Percentiles rank a stretch among this genome's conserved stretches.
phyloP scores from a whole-genome alignment of 257 asterid species.

The Ophiorrhiza pumila region DNA sequence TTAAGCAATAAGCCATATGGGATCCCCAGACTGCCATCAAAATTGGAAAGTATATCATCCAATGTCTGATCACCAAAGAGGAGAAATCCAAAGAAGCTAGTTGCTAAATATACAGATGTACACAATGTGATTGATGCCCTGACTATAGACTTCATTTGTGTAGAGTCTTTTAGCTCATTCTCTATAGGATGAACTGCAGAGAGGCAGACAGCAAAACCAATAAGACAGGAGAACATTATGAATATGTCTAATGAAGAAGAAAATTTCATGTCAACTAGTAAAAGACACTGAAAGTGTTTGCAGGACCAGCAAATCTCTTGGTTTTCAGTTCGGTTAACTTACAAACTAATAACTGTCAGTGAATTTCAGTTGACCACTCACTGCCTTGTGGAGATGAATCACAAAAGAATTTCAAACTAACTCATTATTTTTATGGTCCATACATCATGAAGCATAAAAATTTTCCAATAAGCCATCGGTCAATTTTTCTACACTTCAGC shows the following conservation, averaged over 20 bases:
- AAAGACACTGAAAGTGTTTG: neutral
- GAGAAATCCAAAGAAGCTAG: constrained; percentile 80
- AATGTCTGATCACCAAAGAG: constrained; percentile 69
- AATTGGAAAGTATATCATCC: constrained; percentile 85
- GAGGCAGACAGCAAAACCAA: constrained; percentile 7
- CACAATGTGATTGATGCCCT: constrained; percentile 64
- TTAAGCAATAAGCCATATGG: constrained; percentile 59
- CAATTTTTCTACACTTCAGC: neutral
- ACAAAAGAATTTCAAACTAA: too few species aligned
- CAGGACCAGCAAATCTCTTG: neutral
- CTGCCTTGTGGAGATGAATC: too few species aligned
- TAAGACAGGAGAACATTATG: neutral
- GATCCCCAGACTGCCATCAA: constrained; percentile 80
- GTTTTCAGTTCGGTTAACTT: neutral
- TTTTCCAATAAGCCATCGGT: neutral
- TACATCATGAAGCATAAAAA: neutral
- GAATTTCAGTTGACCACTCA: too few species aligned
- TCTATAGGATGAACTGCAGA: constrained; percentile 78
- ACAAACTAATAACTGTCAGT: neutral
- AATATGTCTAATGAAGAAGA: neutral
- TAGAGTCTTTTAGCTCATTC: constrained; percentile 67
- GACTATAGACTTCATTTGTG: constrained; percentile 71
- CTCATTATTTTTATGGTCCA: too few species aligned
- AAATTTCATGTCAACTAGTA: neutral
- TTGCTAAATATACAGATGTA: constrained; percentile 61